phyloP scores from a whole-genome alignment of 192 early-diverging fungal species.

The Coemansia sp. region DNA sequence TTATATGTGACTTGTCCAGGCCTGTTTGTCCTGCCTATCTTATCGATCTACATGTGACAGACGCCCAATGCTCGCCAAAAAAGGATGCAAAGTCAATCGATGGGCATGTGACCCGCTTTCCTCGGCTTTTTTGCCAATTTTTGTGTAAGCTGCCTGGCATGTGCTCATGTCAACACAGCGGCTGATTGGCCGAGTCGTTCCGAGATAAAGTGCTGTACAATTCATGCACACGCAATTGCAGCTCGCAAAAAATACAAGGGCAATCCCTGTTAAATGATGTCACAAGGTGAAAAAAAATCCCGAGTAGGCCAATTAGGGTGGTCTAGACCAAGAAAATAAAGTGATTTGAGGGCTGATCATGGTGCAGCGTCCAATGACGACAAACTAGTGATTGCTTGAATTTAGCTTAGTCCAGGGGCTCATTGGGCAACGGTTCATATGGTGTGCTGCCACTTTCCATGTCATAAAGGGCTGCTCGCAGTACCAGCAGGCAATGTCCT shows the following conservation, averaged over 20 bases:
- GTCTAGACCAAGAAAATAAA: not conserved
- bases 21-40: not conserved
- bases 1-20: not conserved
- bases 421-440: not conserved
- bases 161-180: not conserved
- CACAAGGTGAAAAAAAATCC: not conserved
- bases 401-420: not conserved
- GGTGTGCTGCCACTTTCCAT: not conserved
- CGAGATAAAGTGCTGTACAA: not conserved
- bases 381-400: not conserved
- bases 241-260: not conserved
- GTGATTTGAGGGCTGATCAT: not conserved
- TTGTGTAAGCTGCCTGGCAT: not conserved
- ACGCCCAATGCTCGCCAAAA: not conserved
- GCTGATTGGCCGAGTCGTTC: not conserved
- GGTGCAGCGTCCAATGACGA: not conserved
- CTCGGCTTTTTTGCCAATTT: not conserved
- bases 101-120: not conserved
- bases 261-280: slow-evolving; percentile 1
- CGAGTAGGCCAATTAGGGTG: not conserved
- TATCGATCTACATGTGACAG: not conserved
- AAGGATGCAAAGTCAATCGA: not conserved
- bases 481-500: not conserved
- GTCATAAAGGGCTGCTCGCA: not conserved
- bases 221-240: not conserved